Conservation (phyloP, 768 basidiomycete species). For the Tulasnella sp. region DNA sequence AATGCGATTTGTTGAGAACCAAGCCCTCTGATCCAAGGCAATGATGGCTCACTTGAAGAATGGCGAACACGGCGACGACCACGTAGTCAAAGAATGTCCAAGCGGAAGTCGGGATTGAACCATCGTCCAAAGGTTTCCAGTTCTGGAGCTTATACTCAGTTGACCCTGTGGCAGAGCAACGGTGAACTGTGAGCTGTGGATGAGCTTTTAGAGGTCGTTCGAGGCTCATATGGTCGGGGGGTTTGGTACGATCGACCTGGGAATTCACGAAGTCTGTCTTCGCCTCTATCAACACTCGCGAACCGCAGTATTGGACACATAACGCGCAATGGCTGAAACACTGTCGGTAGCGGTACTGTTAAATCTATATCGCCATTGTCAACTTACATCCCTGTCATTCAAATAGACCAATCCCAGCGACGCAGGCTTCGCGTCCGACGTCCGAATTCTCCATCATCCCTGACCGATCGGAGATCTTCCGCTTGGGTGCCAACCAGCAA, state of each 20-base stretch:
- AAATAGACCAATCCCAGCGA: conserved; percentile 8
- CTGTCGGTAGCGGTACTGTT: neutral
- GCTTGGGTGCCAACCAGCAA: conserved; percentile 35
- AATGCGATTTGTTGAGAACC: neutral
- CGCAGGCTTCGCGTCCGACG: neutral
- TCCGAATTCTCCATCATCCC: conserved; percentile 2
- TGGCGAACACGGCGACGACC: neutral
- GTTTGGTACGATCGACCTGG: no score
- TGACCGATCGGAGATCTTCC: conserved; percentile 27
- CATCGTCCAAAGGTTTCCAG: neutral
- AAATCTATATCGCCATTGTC: neutral
- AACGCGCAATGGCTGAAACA: conserved; percentile 1
- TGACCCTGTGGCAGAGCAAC: neutral
- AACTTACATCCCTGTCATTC: neutral
- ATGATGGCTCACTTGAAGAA: neutral
- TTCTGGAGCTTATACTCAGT: conserved; percentile 8
- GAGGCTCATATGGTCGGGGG: neutral
- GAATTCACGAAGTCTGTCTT: no score
- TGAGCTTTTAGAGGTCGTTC: neutral
- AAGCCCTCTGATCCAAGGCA: neutral
- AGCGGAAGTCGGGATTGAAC: neutral
- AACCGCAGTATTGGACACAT: neutral
- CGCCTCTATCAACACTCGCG: no score
- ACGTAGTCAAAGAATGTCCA: neutral
- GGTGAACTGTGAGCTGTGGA: conserved; percentile 8